Conservation (phyloP, 176 grass and related monocot species). For the Dendrocalamus sinicus region DNA sequence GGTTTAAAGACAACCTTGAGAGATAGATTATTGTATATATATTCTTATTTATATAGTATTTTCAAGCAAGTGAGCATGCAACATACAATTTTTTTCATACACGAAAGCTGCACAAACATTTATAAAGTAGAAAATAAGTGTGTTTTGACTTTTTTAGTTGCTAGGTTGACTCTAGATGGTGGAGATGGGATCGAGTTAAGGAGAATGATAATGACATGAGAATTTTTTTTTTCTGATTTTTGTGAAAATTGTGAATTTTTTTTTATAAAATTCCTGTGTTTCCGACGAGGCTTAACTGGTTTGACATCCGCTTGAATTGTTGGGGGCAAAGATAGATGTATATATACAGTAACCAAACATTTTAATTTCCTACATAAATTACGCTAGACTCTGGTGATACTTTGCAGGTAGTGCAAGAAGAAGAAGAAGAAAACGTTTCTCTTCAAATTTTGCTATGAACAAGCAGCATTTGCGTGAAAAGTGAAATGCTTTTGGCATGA, state of each 20-base stretch:
- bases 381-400: not conserved
- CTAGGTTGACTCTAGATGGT: not conserved
- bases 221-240: too few relatives aligned
- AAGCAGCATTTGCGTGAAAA: not conserved
- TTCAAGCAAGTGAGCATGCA: not conserved
- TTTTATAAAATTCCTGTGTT: too few relatives aligned
- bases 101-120: not conserved
- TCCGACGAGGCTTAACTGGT: not conserved
- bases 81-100: not conserved
- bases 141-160: not conserved
- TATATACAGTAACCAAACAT: not conserved
- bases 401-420: not conserved
- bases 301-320: not conserved
- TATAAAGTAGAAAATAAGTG: not conserved
- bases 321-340: not conserved
- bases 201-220: not conserved
- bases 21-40: too few relatives aligned
- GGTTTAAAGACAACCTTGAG: too few relatives aligned
- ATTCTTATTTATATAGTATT: too few relatives aligned
- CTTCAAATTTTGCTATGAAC: not conserved
- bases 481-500: slow-evolving; percentile 26
- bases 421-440: not conserved
- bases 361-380: not conserved
- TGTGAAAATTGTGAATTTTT: not conserved
- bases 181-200: not conserved